phyloP scores from a whole-genome alignment of 2,329 filamentous ascomycete species.

The Talaromyces sp. region DNA sequence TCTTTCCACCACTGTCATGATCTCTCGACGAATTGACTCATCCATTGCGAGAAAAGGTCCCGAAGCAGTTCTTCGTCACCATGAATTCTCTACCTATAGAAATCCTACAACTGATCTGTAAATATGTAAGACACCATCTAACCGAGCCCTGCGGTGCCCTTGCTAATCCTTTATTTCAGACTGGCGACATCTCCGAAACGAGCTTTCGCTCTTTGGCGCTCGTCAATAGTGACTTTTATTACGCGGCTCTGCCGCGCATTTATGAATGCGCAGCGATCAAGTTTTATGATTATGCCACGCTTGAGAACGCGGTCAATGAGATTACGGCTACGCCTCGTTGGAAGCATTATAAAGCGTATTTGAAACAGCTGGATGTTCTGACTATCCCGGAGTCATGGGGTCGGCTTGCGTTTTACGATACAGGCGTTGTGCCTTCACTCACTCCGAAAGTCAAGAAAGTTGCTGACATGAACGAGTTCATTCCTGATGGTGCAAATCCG shows the following conservation, averaged over 20 bases:
- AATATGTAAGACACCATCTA: not conserved
- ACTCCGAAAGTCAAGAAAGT: not conserved
- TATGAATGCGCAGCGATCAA: not conserved
- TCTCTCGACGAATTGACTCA: too few species aligned
- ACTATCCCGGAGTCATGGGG: not conserved
- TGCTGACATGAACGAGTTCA: not conserved
- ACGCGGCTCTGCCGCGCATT: not conserved
- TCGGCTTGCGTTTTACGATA: not conserved
- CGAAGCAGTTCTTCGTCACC: not conserved
- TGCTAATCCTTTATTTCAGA: not conserved
- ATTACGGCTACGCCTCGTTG: not conserved
- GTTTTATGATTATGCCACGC: not conserved
- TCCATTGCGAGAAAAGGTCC: too few species aligned
- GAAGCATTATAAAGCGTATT: not conserved
- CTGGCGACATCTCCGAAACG: not conserved
- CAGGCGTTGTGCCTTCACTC: not conserved
- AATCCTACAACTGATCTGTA: not conserved
- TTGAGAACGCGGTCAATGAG: not conserved
- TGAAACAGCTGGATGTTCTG: not conserved
- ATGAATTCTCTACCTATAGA: not conserved
- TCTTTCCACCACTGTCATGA: too few species aligned
- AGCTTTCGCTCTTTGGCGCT: slow-evolving; percentile 1
- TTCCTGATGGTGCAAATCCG: not conserved
- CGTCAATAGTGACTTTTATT: slow-evolving; percentile 3
- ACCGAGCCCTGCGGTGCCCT: not conserved